These are phyloP conservation scores for Ashbya aceris DNA, from an alignment of 1,139 yeast genomes.

Conservation along the genomic window DNA sequence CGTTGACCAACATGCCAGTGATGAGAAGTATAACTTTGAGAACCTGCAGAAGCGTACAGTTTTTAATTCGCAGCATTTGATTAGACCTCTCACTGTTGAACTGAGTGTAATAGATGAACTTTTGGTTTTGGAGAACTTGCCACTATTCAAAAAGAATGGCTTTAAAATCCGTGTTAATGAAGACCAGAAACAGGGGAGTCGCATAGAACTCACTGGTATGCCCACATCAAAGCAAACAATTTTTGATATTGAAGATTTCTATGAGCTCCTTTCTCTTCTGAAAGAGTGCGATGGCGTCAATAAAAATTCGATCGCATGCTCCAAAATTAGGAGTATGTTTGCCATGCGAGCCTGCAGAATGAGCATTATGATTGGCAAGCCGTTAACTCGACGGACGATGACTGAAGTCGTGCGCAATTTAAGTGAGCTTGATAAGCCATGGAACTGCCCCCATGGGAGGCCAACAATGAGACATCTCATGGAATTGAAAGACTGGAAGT, in stretches of 20 bases:
- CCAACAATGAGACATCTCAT: slow-evolving; percentile 90
- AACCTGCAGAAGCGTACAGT: slow-evolving; percentile 44
- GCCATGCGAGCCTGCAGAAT: slow-evolving; percentile 94
- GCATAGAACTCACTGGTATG: slow-evolving; percentile 47
- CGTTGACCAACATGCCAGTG: slow-evolving; percentile 95
- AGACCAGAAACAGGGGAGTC: slow-evolving; percentile 45
- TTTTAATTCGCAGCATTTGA: slow-evolving; percentile 61
- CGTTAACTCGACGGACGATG: slow-evolving; percentile 55
- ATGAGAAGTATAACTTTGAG: slow-evolving; percentile 88
- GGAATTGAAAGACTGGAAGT: slow-evolving; percentile 44
- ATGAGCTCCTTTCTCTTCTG: slow-evolving; percentile 62
- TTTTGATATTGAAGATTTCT: slow-evolving; percentile 60
- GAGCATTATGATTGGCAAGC: slow-evolving; percentile 88
- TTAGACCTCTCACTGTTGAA: slow-evolving; percentile 54
- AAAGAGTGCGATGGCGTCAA: slow-evolving; percentile 34
- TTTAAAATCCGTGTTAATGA: slow-evolving; percentile 46
- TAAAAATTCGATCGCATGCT: slow-evolving; percentile 46
- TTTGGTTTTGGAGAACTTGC: slow-evolving; percentile 48
- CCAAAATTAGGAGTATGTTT: slow-evolving; percentile 71
- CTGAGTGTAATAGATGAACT: slow-evolving; percentile 73
- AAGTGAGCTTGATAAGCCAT: slow-evolving; percentile 74
- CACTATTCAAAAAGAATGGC: slow-evolving; percentile 63
- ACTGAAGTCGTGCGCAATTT: slow-evolving; percentile 53
- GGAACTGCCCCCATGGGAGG: slow-evolving; percentile 99
- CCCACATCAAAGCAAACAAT: slow-evolving; percentile 67